Base-by-base conservation (phyloP, 108 stramenopile genomes). In the Chaetoceros muelleri region DNA sequence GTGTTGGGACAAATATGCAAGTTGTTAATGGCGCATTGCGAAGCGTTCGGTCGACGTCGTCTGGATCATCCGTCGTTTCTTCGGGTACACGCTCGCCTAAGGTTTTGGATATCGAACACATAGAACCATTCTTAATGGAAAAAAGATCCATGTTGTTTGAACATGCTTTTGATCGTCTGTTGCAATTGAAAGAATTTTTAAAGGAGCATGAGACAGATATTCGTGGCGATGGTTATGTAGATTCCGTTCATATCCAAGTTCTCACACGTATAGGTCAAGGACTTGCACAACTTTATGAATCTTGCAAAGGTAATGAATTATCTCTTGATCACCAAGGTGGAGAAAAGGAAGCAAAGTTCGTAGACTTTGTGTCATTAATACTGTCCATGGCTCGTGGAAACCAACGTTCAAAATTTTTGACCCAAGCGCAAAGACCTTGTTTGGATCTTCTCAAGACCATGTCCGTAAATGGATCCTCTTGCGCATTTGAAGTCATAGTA, bases 1-100 rank as follows among this genome's bases (percentile, higher is more conserved):
- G 80, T 20, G 85, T 92, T 18, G 78, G 81, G 3, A 87, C 90
- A 17, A 87, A 92, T 52, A 92, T 92, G 90, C 80, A 92, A 59
- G 90, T 92, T 19, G 76, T 92, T 48, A 82, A 87, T 55, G 90
- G 90, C 28, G 90, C 90, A 0, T 71, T 92, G 0, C 65, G 85
- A 27, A 82, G 72, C 64, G 76, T 75, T 30, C 30, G 78, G 22
- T 66, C 69, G 30, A 50, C 76, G 1, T 61, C 66, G 28, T 46
- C 17, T 55, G 40, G 56, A 69, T 44, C 29, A 23, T 24, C 24
- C 10, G 34, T 2, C 8, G 3, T 44, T 53, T 20, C 34, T 34
- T 2, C 20, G 22, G 2, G 19, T 34, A n/a, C 45, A 51, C 20
- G 29, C 47, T 19, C 53, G 59, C 30, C 66, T 64, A 22, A 46